These are phyloP conservation scores for Mallotus japonicus DNA, from an alignment of 441 rosid genomes.

Conservation along the genomic window DNA sequence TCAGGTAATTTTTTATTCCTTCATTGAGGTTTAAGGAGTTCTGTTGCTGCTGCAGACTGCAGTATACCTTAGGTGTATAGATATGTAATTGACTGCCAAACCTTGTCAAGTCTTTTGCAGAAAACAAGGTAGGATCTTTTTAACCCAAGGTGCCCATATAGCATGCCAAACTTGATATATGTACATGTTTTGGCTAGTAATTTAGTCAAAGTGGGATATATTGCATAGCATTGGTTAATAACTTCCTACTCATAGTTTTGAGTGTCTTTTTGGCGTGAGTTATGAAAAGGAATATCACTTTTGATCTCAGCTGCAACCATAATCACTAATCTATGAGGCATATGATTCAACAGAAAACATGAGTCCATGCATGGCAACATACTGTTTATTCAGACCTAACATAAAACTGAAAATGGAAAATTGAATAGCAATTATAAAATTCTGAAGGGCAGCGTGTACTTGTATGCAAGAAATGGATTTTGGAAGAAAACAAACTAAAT, in stretches of 20 bases:
- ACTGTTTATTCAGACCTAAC: not conserved
- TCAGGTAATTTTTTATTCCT: constrained; percentile 51
- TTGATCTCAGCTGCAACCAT: no score
- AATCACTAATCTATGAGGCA: not conserved
- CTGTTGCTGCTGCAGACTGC: constrained; percentile 12
- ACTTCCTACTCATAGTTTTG: not conserved
- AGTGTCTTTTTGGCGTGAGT: not conserved
- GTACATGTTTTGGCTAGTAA: not conserved
- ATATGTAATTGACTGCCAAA: constrained; percentile 2
- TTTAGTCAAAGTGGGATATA: not conserved
- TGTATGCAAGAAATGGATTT: not conserved
- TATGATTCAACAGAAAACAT: not conserved
- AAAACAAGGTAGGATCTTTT: constrained; percentile 1
- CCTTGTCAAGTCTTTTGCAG: not conserved
- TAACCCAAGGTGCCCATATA: not conserved
- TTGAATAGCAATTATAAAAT: not conserved
- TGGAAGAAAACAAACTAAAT: not conserved
- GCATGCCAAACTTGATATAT: not conserved
- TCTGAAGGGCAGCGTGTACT: not conserved
- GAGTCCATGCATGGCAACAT: not conserved
- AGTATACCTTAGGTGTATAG: not conserved
- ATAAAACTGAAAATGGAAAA: not conserved
- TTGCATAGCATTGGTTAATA: constrained; percentile 3
- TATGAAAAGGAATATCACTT: not conserved
- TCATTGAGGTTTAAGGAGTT: not conserved